Percentiles rank a stretch among this genome's conserved stretches.
These are phyloP conservation scores for Prunus salicina DNA, from an alignment of 306 rosid genomes.

Conservation along the genomic window DNA sequence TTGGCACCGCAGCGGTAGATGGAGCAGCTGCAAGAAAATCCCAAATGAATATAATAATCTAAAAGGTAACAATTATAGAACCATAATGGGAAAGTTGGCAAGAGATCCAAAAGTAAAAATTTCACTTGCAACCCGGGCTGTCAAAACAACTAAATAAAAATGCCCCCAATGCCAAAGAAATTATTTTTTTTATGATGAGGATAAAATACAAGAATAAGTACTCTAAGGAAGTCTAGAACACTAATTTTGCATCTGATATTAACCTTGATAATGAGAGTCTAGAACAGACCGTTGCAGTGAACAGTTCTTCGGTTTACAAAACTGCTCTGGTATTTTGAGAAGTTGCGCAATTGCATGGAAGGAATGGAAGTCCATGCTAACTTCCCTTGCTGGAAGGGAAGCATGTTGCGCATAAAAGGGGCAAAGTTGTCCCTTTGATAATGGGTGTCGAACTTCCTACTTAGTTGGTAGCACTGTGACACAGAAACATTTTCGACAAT, in stretches of 20 bases:
- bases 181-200: not conserved
- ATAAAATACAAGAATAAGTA: not conserved
- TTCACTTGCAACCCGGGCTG: not conserved
- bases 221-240: slow-evolving; percentile 29
- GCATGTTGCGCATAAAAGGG: slow-evolving; percentile 60
- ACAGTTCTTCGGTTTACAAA: slow-evolving; percentile 52
- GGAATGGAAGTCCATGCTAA: slow-evolving; percentile 70
- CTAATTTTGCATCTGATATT: slow-evolving; percentile 36
- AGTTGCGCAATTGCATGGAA: slow-evolving; percentile 75
- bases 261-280: slow-evolving; percentile 65
- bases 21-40: slow-evolving; percentile 62
- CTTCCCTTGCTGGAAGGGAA: slow-evolving; percentile 80
- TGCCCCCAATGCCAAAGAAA: not conserved
- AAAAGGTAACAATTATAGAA: slow-evolving; percentile 3
- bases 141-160: slow-evolving; percentile 14
- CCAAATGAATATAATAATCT: slow-evolving; percentile 19
- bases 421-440: slow-evolving; percentile 58
- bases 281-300: slow-evolving; percentile 97
- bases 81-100: slow-evolving; percentile 5
- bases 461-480: slow-evolving; percentile 71
- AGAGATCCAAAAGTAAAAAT: not conserved
- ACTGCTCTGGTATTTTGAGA: slow-evolving; percentile 50
- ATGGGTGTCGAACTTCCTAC: slow-evolving; percentile 51
- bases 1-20: slow-evolving; percentile 46
- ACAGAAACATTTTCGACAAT: slow-evolving; percentile 77